Base-by-base conservation (phyloP, 2,329 filamentous ascomycete genomes). In the Aplosporella prunicola region DNA sequence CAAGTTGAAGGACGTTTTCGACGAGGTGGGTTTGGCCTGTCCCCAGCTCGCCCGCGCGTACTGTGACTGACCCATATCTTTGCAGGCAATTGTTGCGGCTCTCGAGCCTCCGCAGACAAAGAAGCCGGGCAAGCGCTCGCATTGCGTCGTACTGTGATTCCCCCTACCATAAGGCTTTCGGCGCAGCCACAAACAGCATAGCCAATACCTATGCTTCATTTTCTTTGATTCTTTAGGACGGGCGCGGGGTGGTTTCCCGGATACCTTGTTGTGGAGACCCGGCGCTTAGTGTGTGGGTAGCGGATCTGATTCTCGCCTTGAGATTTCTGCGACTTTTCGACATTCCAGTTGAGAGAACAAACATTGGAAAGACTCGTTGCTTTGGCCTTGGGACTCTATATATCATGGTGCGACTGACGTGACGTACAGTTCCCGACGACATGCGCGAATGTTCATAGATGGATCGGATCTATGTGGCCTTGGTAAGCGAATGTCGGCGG, bases 1-100 rank as follows among this genome's bases (percentile, higher is more conserved):
- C 69, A 95, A 95, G 68, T 69, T 98, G 48, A 98, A 98, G 73
- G 91, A 96, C 58, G 91, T 98, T 13, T 98, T 98, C 64, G 91
- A 98, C 56, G 91, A 96, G 82, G 88, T 94, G 74, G 51, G 36
- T 32, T 27, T 15, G 20, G 16, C 17, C 16, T 23, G 13, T 9
- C 5, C 15, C 18, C 13, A 13, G 8, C 14, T 22, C 5, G 17
- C 5, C 24, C 15, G 9, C 18, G 30, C 30, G 14, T 14, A n/a
- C n/a, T n/a, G n/a, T 22, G 15, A 20, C 33, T 36, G 10, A 37
- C 20, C 18, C 16, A 16, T 8, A 9, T 22, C 16, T 24, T n/a
- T 33, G 41, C 46, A 94, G 88, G 89, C 89, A 18, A 96, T 96
- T 53, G 89, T 96, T 47, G 89, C 89, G 46, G 89, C 89, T 27